Evolutionary conservation across 2,329 filamentous ascomycete genomes (phyloP).

Genomic region (Thielaviopsis cerberus): DNA sequence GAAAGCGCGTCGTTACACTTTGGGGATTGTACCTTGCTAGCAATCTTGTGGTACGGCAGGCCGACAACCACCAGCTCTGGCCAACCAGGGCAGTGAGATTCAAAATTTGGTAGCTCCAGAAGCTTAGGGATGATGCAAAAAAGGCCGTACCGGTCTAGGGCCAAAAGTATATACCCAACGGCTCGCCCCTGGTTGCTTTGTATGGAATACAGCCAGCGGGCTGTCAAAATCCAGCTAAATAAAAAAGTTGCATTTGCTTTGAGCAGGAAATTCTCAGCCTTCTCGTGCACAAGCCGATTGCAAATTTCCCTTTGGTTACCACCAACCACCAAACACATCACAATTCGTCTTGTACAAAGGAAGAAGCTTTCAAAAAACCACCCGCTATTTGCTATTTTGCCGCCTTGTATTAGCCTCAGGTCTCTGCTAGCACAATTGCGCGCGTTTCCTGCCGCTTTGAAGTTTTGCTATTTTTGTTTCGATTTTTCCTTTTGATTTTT

Average conservation of each 20-base stretch:
- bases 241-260: not conserved
- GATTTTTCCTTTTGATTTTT: not conserved
- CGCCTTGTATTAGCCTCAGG: not conserved
- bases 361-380: not conserved
- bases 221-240: not conserved
- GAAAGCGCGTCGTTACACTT: not conserved
- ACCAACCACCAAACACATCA: not conserved
- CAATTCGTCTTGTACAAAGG: not conserved
- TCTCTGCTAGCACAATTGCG: not conserved
- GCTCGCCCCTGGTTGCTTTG: not conserved
- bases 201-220: not conserved
- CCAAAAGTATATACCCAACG: not conserved
- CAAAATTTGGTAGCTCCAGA: not conserved
- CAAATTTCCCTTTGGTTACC: not conserved
- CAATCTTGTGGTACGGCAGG: too few species aligned
- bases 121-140: not conserved
- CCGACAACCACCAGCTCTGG: too few species aligned
- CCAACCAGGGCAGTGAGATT: not conserved
- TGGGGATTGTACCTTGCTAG: not conserved
- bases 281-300: not conserved
- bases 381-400: not conserved
- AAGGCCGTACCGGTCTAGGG: not conserved
- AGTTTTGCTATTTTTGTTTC: not conserved
- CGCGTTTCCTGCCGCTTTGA: not conserved
- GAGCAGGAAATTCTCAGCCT: not conserved